Conservation (phyloP, 1,139 yeast species). For the Kodamaea sp. region DNA sequence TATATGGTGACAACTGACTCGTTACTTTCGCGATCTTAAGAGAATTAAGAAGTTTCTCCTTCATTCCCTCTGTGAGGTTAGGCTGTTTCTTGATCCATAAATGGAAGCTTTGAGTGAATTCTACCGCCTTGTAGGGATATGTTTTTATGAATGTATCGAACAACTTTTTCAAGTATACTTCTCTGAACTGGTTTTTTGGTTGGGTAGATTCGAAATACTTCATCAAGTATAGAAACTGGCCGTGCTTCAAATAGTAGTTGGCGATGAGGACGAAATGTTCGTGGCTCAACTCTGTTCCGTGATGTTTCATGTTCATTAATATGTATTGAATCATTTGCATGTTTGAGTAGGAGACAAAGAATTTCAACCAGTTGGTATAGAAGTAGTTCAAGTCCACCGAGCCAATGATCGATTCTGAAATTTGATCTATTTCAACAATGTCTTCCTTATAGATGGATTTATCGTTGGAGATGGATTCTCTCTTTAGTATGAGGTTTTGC, state of each 20-base stretch:
- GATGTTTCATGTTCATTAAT: conserved; percentile 19
- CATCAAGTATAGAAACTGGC: conserved; percentile 28
- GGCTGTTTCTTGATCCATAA: conserved; percentile 23
- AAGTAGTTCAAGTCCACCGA: conserved; percentile 18
- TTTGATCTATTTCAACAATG: conserved; percentile 20
- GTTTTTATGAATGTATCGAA: conserved; percentile 34
- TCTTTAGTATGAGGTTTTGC: conserved; percentile 27
- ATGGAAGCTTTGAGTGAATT: conserved; percentile 24
- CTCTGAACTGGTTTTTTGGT: conserved; percentile 20
- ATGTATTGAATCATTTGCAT: conserved; percentile 25
- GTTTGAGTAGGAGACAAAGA: conserved; percentile 20
- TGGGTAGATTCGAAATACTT: conserved; percentile 24
- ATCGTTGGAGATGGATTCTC: conserved; percentile 28
- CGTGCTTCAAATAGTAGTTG: conserved; percentile 24
- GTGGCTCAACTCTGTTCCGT: conserved; percentile 16
- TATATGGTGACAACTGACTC: conserved; percentile 35
- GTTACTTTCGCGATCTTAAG: conserved; percentile 25
- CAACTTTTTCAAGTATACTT: conserved; percentile 24
- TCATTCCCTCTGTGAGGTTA: conserved; percentile 8
- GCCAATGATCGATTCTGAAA: conserved; percentile 16
- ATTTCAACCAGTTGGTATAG: conserved; percentile 21
- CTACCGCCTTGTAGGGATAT: conserved; percentile 35
- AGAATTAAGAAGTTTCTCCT: conserved; percentile 9
- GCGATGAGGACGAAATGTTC: conserved; percentile 23
- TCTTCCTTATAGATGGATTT: conserved; percentile 26